These are phyloP conservation scores for Nakazawaea holstii DNA, from an alignment of 805 yeast species.

Conservation along the genomic window DNA sequence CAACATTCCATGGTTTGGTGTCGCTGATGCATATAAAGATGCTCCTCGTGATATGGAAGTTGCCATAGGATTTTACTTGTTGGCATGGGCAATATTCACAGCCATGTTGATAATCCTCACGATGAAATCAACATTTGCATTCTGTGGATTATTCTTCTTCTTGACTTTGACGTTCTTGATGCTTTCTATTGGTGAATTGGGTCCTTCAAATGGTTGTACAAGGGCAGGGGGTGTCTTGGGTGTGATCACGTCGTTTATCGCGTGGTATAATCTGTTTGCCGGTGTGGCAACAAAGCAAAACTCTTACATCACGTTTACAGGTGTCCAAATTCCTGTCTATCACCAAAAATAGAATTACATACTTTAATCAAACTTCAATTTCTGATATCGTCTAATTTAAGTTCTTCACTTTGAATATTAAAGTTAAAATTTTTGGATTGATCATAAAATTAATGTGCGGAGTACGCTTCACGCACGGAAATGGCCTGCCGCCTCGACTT, in stretches of 20 bases:
- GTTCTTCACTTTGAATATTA: too few relatives aligned
- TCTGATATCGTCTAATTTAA: too few relatives aligned
- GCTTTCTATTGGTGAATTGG: slow-evolving; percentile 47
- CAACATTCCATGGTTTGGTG: slow-evolving; percentile 51
- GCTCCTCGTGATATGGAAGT: slow-evolving; percentile 39
- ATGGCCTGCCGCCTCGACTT: background rate
- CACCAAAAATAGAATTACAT: background rate
- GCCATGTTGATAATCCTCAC: slow-evolving; percentile 52
- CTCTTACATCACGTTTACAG: slow-evolving; percentile 42
- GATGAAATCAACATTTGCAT: slow-evolving; percentile 47
- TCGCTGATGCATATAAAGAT: slow-evolving; percentile 40
- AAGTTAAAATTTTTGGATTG: too few relatives aligned
- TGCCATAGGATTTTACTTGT: slow-evolving; percentile 51
- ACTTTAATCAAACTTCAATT: background rate
- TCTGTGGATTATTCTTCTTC: slow-evolving; percentile 46
- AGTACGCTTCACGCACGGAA: background rate
- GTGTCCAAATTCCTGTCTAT: slow-evolving; percentile 23
- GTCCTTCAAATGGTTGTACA: slow-evolving; percentile 30
- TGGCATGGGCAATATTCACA: slow-evolving; percentile 64
- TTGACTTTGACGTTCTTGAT: slow-evolving; percentile 50
- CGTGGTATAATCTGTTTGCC: slow-evolving; percentile 69
- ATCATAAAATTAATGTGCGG: background rate
- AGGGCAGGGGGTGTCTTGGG: slow-evolving; percentile 65
- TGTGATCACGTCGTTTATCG: slow-evolving; percentile 53
- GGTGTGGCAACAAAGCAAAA: slow-evolving; percentile 63